These are phyloP conservation scores for Naganishia liquefaciens DNA, from an alignment of 1,284 basidiomycete genomes.

Conservation along the genomic window DNA sequence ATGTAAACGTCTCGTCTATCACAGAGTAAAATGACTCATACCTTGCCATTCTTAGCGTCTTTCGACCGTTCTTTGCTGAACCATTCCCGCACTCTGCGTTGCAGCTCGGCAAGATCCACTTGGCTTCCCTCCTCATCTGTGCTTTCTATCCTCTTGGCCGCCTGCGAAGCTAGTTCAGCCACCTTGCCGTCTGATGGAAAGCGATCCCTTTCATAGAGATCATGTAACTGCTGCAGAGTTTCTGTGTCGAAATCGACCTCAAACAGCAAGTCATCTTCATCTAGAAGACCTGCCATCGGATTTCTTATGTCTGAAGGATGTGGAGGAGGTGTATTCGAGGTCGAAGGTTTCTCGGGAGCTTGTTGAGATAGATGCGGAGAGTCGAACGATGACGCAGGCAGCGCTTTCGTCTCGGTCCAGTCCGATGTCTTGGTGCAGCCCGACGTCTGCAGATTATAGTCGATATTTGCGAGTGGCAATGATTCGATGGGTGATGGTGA, in stretches of 20 bases:
- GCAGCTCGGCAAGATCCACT: constrained; percentile 10
- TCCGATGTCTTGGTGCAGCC: not conserved
- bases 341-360: not conserved
- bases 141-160: constrained; percentile 10
- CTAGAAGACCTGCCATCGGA: constrained; percentile 4
- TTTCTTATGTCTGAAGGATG: constrained; percentile 2
- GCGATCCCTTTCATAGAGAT: constrained; percentile 14
- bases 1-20: no score
- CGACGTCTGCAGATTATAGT: constrained; percentile 12
- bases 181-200: constrained; percentile 21
- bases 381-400: not conserved
- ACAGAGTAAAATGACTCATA: not conserved
- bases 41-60: constrained; percentile 27
- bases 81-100: constrained; percentile 21
- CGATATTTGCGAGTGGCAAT: constrained; percentile 18
- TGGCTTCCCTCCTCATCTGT: constrained; percentile 9
- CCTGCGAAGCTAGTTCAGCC: constrained; percentile 2
- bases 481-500: constrained; percentile 1
- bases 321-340: constrained; percentile 5
- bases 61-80: constrained; percentile 26
- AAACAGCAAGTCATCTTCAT: constrained; percentile 24
- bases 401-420: constrained; percentile 24
- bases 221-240: constrained; percentile 14
- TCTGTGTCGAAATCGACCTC: constrained; percentile 27
- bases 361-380: not conserved